Conservation (phyloP, 1,284 basidiomycete species). For the Austropuccinia psidii region DNA sequence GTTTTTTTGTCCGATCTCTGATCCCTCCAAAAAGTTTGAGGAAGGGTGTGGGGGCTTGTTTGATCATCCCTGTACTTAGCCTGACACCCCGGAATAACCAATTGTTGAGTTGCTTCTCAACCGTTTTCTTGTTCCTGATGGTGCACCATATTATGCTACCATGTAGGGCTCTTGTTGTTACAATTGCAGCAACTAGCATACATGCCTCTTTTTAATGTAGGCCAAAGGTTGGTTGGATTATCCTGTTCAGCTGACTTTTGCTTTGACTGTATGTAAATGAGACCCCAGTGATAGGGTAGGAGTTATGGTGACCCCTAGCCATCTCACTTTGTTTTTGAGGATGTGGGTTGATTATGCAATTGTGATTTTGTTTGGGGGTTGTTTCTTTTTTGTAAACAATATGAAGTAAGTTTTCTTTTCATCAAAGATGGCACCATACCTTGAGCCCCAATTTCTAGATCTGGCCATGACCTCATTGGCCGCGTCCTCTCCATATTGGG, state of each 20-base stretch:
- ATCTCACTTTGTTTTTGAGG: background rate
- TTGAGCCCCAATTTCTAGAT: background rate
- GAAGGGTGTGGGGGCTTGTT: background rate
- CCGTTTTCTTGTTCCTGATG: background rate
- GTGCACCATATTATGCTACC: conserved; percentile 20
- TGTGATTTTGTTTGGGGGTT: background rate
- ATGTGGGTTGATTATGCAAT: background rate
- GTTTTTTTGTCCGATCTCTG: background rate
- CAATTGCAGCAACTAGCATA: background rate
- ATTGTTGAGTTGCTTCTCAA: background rate
- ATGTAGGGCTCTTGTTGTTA: background rate
- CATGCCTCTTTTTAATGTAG: background rate
- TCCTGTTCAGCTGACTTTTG: background rate
- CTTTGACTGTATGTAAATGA: background rate
- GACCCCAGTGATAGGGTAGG: background rate
- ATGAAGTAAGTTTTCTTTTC: conserved; percentile 1
- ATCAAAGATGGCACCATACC: conserved; percentile 16
- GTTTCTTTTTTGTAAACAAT: background rate
- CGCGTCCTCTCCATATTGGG: background rate
- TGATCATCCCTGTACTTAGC: background rate
- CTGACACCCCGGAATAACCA: background rate
- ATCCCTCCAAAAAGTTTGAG: background rate
- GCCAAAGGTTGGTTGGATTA: conserved; percentile 1
- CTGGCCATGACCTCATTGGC: background rate
- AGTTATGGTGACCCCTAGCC: background rate